Conservation (phyloP, 2,329 filamentous ascomycete genomes). For the Fusarium miscanthi region DNA sequence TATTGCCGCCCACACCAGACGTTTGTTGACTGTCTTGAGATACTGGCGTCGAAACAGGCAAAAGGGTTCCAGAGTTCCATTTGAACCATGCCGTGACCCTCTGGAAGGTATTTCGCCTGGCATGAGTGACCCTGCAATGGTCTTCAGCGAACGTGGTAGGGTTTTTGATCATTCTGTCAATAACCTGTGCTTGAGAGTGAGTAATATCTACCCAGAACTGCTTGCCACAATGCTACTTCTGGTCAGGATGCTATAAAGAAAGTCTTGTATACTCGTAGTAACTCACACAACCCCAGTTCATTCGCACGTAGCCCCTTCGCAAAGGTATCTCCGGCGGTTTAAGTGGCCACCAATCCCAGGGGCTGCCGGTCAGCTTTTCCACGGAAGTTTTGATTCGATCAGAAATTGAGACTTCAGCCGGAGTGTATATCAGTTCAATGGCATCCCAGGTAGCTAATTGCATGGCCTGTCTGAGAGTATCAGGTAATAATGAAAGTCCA, state of each 20-base stretch:
- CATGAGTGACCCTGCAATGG: neutral
- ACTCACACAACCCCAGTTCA: constrained; percentile 12
- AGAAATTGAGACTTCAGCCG: neutral
- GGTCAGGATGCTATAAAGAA: neutral
- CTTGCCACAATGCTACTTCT: constrained; percentile 3
- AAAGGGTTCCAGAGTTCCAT: neutral
- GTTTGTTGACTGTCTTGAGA: neutral
- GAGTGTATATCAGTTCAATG: neutral
- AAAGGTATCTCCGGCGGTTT: neutral
- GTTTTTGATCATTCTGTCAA: neutral
- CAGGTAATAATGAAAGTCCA: constrained; percentile 1
- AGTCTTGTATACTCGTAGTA: neutral
- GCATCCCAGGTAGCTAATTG: neutral
- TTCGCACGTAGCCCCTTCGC: neutral
- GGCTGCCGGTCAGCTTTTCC: neutral
- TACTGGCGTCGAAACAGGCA: neutral
- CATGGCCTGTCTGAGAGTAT: neutral
- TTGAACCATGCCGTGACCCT: neutral
- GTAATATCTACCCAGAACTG: neutral
- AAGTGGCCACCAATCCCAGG: constrained; percentile 11
- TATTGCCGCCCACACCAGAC: neutral
- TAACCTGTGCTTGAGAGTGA: neutral
- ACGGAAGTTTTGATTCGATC: neutral
- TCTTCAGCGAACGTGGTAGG: neutral
- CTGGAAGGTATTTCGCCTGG: neutral